Percentiles rank a stretch among this genome's conserved stretches.
Conservation (phyloP, 2,329 filamentous ascomycete species). For the Zelopaecilomyces penicillatus region DNA sequence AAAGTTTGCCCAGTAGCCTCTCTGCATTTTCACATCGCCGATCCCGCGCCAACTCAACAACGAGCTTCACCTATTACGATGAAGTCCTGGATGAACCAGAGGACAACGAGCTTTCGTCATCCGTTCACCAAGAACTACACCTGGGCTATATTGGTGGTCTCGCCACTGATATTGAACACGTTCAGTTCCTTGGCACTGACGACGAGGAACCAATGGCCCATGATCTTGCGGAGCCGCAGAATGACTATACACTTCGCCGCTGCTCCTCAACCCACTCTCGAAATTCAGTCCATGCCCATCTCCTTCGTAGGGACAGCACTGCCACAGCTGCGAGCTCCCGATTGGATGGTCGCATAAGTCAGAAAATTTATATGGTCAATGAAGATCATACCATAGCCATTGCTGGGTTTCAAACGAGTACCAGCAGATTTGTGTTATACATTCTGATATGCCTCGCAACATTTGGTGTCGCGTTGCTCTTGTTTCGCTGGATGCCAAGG, state of each 20-base stretch:
- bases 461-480: conserved; percentile 68
- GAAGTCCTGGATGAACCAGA: conserved; percentile 37
- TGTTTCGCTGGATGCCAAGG: conserved; percentile 82
- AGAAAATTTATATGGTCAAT: conserved; percentile 88
- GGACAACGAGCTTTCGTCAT: not conserved
- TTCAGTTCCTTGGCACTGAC: conserved; percentile 33
- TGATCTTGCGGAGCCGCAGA: conserved; percentile 30
- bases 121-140: not conserved
- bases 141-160: too few species aligned
- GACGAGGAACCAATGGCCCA: conserved; percentile 33
- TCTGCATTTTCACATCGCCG: conserved; percentile 87
- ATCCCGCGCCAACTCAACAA: conserved; percentile 68
- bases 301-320: conserved; percentile 64
- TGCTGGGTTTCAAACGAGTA: conserved; percentile 79
- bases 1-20: conserved; percentile 89
- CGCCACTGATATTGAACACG: too few species aligned
- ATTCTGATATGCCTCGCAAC: conserved; percentile 61
- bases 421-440: conserved; percentile 61
- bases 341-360: conserved; percentile 58
- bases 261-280: conserved; percentile 54
- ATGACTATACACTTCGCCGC: conserved; percentile 46
- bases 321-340: conserved; percentile 60
- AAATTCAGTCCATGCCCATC: conserved; percentile 49
- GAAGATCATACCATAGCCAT: conserved; percentile 93
- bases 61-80: conserved; percentile 86